These are phyloP conservation scores for Musa itinerans DNA, from an alignment of 176 grass and related monocot genomes.

Conservation along the genomic window DNA sequence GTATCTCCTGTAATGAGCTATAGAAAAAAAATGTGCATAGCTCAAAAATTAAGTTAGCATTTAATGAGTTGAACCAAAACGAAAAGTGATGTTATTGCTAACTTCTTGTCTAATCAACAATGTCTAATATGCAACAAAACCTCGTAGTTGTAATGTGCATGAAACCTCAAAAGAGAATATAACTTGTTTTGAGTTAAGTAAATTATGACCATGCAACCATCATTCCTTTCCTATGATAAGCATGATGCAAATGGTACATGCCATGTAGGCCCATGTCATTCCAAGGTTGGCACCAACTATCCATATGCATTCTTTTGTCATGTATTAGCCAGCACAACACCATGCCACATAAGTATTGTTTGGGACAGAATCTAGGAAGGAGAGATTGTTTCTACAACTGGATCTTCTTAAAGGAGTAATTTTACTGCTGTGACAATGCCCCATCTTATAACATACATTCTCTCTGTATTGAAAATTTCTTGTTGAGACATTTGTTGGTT, in stretches of 20 bases:
- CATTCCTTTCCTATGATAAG: too few relatives aligned
- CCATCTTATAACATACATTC: too few relatives aligned
- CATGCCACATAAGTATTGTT: neutral
- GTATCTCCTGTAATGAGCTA: conserved; percentile 68
- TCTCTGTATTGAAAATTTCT: too few relatives aligned
- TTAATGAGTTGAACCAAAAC: neutral
- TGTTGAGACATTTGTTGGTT: too few relatives aligned
- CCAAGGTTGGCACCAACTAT: neutral
- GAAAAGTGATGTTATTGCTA: neutral
- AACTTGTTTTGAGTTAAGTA: too few relatives aligned
- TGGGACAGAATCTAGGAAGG: neutral
- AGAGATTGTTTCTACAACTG: too few relatives aligned
- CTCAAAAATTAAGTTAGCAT: conserved; percentile 3
- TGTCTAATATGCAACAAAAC: neutral
- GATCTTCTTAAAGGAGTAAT: too few relatives aligned
- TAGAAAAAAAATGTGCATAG: conserved; percentile 8
- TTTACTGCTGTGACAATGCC: too few relatives aligned
- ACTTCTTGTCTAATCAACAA: neutral
- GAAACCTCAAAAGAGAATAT: neutral
- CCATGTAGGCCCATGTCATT: too few relatives aligned
- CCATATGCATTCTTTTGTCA: neutral
- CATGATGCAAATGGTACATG: too few relatives aligned
- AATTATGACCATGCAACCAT: too few relatives aligned
- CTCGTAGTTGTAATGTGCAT: neutral
- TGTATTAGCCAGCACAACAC: neutral